Percentiles rank a stretch among this genome's conserved stretches.
Evolutionary conservation across 2,329 filamentous ascomycete genomes (phyloP).

Genomic region (Biscogniauxia sp.): DNA sequence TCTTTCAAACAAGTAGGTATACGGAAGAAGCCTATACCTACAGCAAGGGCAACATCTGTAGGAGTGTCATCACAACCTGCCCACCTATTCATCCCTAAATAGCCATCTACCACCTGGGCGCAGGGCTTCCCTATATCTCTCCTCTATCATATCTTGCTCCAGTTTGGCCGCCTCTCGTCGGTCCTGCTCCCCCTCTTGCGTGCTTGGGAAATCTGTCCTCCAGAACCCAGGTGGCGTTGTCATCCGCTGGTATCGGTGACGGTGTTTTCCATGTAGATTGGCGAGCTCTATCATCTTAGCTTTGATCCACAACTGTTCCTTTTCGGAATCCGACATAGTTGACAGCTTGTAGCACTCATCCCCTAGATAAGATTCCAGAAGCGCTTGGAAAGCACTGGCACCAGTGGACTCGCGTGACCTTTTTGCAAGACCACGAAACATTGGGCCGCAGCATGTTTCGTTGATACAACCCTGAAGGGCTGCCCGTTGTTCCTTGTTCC

Average conservation of each 20-base stretch:
- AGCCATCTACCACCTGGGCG: conserved; percentile 72
- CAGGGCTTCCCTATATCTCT: conserved; percentile 80
- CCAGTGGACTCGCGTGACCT: conserved; percentile 42
- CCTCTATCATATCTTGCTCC: conserved; percentile 64
- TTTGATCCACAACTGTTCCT: conserved; percentile 66
- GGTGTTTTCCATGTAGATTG: conserved; percentile 73
- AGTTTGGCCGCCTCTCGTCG: conserved; percentile 61
- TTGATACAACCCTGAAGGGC: conserved; percentile 73
- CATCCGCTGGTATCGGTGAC: conserved; percentile 68
- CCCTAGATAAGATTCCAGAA: conserved; percentile 58
- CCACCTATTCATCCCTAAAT: conserved; percentile 71
- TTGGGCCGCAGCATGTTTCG: conserved; percentile 71
- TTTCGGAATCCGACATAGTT: conserved; percentile 58
- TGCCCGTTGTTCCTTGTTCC: conserved; percentile 65
- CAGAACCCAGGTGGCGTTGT: conserved; percentile 84
- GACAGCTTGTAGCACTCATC: conserved; percentile 58
- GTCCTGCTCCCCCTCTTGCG: conserved; percentile 73
- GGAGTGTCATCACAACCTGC: no score
- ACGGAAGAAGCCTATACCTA: no score
- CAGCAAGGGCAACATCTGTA: no score
- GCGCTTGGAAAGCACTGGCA: conserved; percentile 25
- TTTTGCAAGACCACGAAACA: conserved; percentile 65
- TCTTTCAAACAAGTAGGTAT: no score
- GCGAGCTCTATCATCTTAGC: conserved; percentile 73
- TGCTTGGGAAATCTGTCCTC: conserved; percentile 84